These are phyloP conservation scores for Zygosaccharomyces bisporus DNA, from an alignment of 805 yeast genomes.

Conservation along the genomic window DNA sequence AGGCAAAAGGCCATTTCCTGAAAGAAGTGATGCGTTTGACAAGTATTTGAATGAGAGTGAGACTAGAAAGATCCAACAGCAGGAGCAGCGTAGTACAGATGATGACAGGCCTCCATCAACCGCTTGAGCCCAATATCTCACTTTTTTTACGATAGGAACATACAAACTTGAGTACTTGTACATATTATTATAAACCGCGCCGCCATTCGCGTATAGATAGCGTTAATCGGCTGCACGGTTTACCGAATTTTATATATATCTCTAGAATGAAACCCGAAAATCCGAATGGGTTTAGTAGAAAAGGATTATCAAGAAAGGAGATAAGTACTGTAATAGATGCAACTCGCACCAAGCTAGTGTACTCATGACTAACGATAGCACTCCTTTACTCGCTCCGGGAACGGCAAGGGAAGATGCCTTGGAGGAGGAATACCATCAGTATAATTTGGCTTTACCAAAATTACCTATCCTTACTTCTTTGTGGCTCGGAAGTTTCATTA, in stretches of 20 bases:
- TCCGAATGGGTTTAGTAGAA: neutral
- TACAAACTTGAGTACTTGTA: constrained; percentile 1
- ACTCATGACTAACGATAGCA: constrained; percentile 19
- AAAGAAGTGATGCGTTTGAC: constrained; percentile 79
- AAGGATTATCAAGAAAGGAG: neutral
- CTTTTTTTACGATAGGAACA: neutral
- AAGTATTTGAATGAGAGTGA: constrained; percentile 33
- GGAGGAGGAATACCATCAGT: constrained; percentile 27
- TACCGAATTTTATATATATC: neutral
- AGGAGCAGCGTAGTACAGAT: constrained; percentile 19
- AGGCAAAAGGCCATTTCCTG: constrained; percentile 91
- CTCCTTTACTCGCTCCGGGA: constrained; percentile 14
- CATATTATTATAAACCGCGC: constrained; percentile 3
- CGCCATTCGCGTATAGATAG: constrained; percentile 1
- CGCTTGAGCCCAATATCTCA: neutral
- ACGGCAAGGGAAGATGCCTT: constrained; percentile 12
- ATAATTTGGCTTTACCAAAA: constrained; percentile 30
- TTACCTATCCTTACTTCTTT: constrained; percentile 37
- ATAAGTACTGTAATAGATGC: too few species aligned
- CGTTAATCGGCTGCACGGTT: neutral
- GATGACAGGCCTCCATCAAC: constrained; percentile 2
- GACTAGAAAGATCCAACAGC: constrained; percentile 25
- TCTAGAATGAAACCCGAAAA: neutral
- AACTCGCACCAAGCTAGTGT: too few species aligned
- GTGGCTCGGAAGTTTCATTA: constrained; percentile 47